Base-by-base conservation (phyloP, 1,284 basidiomycete species). In the Acaromyces ingoldii region DNA sequence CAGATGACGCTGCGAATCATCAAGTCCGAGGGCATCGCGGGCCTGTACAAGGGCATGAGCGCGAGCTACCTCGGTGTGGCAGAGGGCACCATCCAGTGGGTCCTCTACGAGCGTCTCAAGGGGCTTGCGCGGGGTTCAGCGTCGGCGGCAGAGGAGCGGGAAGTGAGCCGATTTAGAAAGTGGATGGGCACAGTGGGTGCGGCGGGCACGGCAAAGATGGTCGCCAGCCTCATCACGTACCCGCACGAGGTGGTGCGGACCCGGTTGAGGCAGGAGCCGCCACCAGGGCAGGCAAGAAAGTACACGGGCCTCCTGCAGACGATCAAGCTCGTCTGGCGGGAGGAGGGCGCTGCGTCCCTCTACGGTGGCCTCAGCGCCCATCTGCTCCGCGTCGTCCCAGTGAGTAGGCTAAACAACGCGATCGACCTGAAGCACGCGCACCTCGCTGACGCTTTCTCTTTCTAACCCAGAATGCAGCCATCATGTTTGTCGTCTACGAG, bases 71-170 rank as follows among this genome's bases (percentile, higher is more conserved):
- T 99, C 15, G 95, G 95, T 28, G 93, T 97, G 6, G 89, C 91
- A 15, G 95, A 99, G 76, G 88, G 88, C 3, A 92, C 92, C 19
- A 97, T 98, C 51, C 93, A 97, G 74, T 99, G 95, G 95, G 88
- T 89, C 19, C 79, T 99, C 10, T 98, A 99, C 76, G 95, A 98
- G 74, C 81, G 83, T 30, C 76, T 91, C 53, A 91, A 92, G 76
- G 81, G 78, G 24, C 19, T 36, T n/a, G 22, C 47, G n/a, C 15
- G 7, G n/a, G 40, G 15, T 44, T 13, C 26, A 25, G 6, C 4
- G 28, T 7, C 26, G 45, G 28, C 17, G 3, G 36, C 41, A 19
- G 25, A 13, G 2, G 15, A 3, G 22, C 37, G 6, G 22, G 26
- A 1, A 29, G 41, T 10, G 37, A 53, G 51, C 39, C 65, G 55